A percentile compares a stretch with the other conserved stretches of the same genome.
Evolutionary conservation across 345 rosid species (phyloP).

Genomic region (Toxicodendron radicans): DNA sequence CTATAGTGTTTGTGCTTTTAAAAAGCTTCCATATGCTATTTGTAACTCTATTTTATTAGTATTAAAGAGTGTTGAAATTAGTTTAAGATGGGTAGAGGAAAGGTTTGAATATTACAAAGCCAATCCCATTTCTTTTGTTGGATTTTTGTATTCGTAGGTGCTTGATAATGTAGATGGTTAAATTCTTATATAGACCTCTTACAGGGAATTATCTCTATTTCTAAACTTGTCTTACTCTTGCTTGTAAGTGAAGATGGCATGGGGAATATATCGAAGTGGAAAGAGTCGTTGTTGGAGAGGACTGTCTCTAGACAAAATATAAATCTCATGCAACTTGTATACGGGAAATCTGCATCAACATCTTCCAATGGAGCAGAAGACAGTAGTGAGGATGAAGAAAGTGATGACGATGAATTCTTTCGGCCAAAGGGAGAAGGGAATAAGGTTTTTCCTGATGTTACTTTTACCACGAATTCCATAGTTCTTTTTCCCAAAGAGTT

Average conservation of each 20-base stretch:
- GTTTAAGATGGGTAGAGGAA: background rate
- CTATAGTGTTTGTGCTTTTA: background rate
- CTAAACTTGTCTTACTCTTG: slow-evolving; percentile 19
- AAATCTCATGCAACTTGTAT: slow-evolving; percentile 81
- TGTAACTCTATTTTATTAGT: background rate
- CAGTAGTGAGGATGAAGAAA: slow-evolving; percentile 52
- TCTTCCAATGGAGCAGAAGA: slow-evolving; percentile 39
- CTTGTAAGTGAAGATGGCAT: slow-evolving; percentile 40
- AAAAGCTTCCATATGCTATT: background rate
- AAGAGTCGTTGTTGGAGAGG: slow-evolving; percentile 67
- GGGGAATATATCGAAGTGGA: slow-evolving; percentile 89
- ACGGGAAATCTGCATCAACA: slow-evolving; percentile 55
- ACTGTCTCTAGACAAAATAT: slow-evolving; percentile 44
- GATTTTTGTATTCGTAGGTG: background rate
- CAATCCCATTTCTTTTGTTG: background rate
- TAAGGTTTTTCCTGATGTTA: slow-evolving; percentile 49
- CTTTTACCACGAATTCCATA: background rate
- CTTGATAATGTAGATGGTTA: background rate
- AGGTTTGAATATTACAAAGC: background rate
- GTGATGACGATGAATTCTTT: slow-evolving; percentile 75
- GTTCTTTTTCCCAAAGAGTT: background rate
- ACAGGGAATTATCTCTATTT: slow-evolving; percentile 15
- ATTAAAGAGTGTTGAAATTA: background rate
- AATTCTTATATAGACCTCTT: background rate
- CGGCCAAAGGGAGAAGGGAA: slow-evolving; percentile 75